Evolutionary conservation across 352 stramenopile genomes (phyloP).

Genomic region (Phytopythium chamaehyphon): DNA sequence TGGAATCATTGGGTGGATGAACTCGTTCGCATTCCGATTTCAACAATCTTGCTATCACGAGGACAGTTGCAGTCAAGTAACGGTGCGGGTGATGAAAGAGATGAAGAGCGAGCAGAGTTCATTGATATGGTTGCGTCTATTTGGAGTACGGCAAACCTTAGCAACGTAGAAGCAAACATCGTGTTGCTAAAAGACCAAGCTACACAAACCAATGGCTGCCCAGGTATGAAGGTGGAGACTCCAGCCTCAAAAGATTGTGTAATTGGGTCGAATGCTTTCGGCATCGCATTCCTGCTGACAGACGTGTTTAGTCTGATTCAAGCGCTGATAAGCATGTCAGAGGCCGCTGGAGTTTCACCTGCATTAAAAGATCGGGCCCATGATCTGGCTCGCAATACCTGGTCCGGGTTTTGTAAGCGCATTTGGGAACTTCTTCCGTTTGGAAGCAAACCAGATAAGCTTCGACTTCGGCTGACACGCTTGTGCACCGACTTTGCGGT

Average conservation of each 20-base stretch:
- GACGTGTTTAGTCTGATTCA: constrained; percentile 41
- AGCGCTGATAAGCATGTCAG: constrained; percentile 16
- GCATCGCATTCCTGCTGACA: constrained; percentile 42
- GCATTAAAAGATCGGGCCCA: constrained; percentile 4
- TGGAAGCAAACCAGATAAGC: constrained; percentile 12
- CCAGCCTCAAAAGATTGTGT: constrained; percentile 5
- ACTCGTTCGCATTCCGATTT: constrained; percentile 14
- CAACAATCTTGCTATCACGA: constrained; percentile 21
- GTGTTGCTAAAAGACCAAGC: too few species aligned
- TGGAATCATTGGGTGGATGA: constrained; percentile 65
- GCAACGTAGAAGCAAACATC: too few species aligned
- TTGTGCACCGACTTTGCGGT: constrained; percentile 57
- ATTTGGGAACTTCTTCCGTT: constrained; percentile 12
- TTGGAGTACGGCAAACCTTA: constrained; percentile 8
- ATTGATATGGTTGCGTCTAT: constrained; percentile 17
- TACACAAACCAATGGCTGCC: not conserved
- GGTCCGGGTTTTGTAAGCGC: constrained; percentile 41
- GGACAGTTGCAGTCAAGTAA: constrained; percentile 7
- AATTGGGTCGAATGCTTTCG: constrained; percentile 29
- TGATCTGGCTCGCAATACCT: constrained; percentile 19
- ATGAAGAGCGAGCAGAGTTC: constrained; percentile 12
- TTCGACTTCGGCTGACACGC: constrained; percentile 36
- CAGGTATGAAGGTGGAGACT: constrained; percentile 1
- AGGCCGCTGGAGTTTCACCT: constrained; percentile 11
- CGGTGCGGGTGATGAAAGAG: not conserved